Evolutionary conservation across 2,329 filamentous ascomycete species (phyloP).

Genomic region (Neodidymelliopsis sp.): DNA sequence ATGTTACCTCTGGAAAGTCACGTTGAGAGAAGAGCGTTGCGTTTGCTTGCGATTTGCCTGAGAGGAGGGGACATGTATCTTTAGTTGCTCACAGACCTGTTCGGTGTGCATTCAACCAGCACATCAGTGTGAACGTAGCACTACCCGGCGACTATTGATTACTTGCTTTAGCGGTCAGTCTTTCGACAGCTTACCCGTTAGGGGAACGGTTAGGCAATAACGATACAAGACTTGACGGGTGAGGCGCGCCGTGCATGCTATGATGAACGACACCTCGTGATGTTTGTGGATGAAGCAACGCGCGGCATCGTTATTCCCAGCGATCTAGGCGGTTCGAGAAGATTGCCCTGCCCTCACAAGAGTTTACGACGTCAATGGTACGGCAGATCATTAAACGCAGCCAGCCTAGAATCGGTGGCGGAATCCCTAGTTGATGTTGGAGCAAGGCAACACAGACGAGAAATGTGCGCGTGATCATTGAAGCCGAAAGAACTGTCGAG

Average conservation of each 20-base stretch:
- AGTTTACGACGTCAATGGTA: not conserved
- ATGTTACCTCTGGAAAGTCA: too few relatives aligned
- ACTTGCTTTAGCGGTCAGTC: slow-evolving; percentile 5
- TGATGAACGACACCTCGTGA: not conserved
- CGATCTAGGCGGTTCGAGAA: not conserved
- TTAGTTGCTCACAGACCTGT: too few relatives aligned
- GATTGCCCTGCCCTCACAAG: not conserved
- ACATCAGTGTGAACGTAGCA: slow-evolving; percentile 4
- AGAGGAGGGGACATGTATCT: too few relatives aligned
- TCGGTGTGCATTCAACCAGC: too few relatives aligned
- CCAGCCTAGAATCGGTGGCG: not conserved
- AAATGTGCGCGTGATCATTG: slow-evolving; percentile 6
- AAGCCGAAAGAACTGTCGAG: slow-evolving; percentile 1
- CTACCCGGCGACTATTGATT: slow-evolving; percentile 4
- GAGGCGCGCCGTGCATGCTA: not conserved
- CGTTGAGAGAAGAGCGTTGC: too few relatives aligned
- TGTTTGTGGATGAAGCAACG: not conserved
- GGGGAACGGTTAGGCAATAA: slow-evolving; percentile 7
- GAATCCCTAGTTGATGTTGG: too few relatives aligned
- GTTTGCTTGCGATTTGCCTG: too few relatives aligned
- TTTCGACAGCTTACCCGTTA: slow-evolving; percentile 12
- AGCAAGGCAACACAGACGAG: slow-evolving; percentile 4
- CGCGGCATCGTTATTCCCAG: not conserved
- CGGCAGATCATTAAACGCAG: not conserved
- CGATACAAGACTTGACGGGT: slow-evolving; percentile 7